phyloP scores from a whole-genome alignment of 192 early-diverging fungal species.

The Funneliformis mosseae region DNA sequence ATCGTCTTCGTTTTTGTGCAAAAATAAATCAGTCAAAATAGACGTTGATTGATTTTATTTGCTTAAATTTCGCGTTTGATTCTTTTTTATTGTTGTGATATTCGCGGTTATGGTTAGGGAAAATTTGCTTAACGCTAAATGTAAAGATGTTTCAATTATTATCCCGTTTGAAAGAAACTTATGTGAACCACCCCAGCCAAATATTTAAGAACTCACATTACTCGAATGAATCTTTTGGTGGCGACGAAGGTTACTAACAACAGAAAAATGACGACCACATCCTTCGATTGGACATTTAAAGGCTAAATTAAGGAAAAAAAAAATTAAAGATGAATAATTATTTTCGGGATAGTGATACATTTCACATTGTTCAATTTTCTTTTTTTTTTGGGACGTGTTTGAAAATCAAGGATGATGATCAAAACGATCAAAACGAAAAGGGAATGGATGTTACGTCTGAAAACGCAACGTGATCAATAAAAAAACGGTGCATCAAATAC shows the following conservation, averaged over 20 bases:
- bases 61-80: not conserved
- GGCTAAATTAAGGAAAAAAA: slow-evolving; percentile 10
- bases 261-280: slow-evolving; percentile 70
- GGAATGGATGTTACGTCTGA: not conserved
- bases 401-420: not conserved
- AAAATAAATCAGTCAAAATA: not conserved
- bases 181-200: not conserved
- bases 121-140: not conserved
- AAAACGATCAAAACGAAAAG: too few relatives aligned
- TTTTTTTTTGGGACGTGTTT: too few relatives aligned
- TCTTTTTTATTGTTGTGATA: not conserved
- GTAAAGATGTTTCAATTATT: not conserved
- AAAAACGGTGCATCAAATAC: not conserved
- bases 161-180: not conserved
- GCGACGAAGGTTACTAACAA: slow-evolving; percentile 68
- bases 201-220: not conserved
- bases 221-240: slow-evolving; percentile 59
- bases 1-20: not conserved
- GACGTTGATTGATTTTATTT: not conserved
- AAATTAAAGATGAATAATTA: not conserved
- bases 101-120: not conserved
- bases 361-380: too few relatives aligned
- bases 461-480: not conserved
- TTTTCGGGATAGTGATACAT: not conserved
- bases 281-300: slow-evolving; percentile 56